A percentile compares a stretch with the other conserved stretches of the same genome.
Evolutionary conservation across 257 asterid genomes (phyloP).

Genomic region (Solanum bulbocastanum): DNA sequence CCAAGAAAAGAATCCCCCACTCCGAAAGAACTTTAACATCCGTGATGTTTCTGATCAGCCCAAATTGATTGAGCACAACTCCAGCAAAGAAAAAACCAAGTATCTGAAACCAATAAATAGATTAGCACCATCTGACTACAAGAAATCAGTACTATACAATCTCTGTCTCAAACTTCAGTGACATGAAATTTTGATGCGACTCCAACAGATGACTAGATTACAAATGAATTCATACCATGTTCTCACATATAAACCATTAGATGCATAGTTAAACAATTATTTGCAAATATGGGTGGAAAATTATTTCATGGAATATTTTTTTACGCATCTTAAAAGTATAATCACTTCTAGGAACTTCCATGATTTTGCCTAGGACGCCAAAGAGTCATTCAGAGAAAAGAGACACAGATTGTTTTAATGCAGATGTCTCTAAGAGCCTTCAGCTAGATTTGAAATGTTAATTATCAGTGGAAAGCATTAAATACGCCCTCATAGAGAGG

Average conservation of each 20-base stretch:
- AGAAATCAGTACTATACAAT: not conserved
- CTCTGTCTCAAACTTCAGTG: not conserved
- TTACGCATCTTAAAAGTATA: not conserved
- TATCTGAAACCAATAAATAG: slow-evolving; percentile 51
- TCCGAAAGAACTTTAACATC: slow-evolving; percentile 96
- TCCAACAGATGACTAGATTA: not conserved
- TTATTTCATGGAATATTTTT: not conserved
- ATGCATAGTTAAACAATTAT: not conserved
- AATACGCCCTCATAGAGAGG: not conserved
- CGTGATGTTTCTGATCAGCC: slow-evolving; percentile 75
- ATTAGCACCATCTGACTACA: slow-evolving; percentile 14
- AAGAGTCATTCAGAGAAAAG: not conserved
- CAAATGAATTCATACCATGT: not conserved
- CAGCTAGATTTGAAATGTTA: not conserved
- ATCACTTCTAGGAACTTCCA: not conserved
- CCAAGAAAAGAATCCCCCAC: slow-evolving; percentile 99
- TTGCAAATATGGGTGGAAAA: not conserved
- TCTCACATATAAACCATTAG: not conserved
- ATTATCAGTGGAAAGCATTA: not conserved
- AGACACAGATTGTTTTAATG: not conserved
- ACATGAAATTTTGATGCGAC: not conserved
- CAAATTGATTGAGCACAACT: slow-evolving; percentile 89
- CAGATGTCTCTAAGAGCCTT: not conserved
- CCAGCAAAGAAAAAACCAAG: slow-evolving; percentile 99
- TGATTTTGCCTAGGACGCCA: not conserved